Base-by-base conservation (phyloP, 192 early-diverging fungal species). In the Chytriomyces sp. region DNA sequence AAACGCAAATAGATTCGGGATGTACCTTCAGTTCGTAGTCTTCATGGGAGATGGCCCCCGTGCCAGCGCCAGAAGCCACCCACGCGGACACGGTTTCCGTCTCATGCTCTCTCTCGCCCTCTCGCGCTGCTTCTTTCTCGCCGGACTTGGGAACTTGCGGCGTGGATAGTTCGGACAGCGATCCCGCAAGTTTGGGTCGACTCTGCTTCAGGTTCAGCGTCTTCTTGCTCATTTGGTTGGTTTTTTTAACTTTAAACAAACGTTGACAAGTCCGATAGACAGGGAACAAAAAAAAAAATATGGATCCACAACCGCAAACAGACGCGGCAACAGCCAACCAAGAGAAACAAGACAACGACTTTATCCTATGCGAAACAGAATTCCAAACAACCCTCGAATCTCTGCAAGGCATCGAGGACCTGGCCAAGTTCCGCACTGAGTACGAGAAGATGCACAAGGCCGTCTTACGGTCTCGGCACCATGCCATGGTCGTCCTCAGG, bases 361-460 rank as follows among this genome's bases (percentile, higher is more conserved):
- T 77, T 68, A 43, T 77, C 45, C 50, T 23, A 13, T 77, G 67
- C 67, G 76, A 77, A 49, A 77, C 76, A 9, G 76, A 77, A 45
- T 77, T 45, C 35, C 76, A 77, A 43, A 68, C 68, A 13, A 77
- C 76, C n/a, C 18, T 71, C 50, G 61, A 47, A 9, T 11, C 20
- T 59, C 53, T 57, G 53, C 73, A 75, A 70, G 75, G 28, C 6
- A 65, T 77, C 20, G 75, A 61, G 9, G 10, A 50, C n/a, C 50
- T 81, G 35, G 48, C 28, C 20, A 70, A 74, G 45, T 85, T 88
- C 72, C 74, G 79, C 8, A 60, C 50, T 11, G 86, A 88, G 73
- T 88, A 87, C 71, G 85, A 88, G 47, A 86, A 87, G 50, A 88
- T 88, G 83, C 81, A 84, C 70, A 74, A 81, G 18, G 83, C 85